Evolutionary conservation across 441 rosid species (phyloP), one percentile per base, ranked within the genome.

Genomic region (Arabidopsis lyrata): DNA sequence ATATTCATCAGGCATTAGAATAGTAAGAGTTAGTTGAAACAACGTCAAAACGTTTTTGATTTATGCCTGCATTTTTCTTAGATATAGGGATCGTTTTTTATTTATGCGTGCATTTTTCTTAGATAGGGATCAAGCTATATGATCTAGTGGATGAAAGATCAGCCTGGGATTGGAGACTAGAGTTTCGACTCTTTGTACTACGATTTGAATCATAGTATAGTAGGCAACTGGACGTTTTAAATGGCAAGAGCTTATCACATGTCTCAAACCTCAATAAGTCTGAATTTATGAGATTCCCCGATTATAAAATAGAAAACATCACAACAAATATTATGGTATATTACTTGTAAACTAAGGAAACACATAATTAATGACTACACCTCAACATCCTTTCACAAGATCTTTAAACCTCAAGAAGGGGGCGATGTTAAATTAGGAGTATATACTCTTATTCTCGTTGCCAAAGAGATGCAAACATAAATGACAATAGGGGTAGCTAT

Each of bases 391-490:
- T 29, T 29, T 29, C 31, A 12, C 55, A 47, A 16, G 7, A 57
- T 57, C 62, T 34, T 55, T 15, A 56, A 34, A 56, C 42, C 62
- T 32, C 62, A 56, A 57, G 62, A 16, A 24, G 6, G 18, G 9
- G 66, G 2, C 12, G 27, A 61, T 1, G 24, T 63, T 32, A 10
- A 5, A 7, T 34, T 12, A 48, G 44, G 22, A 42, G 32, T 31
- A 5, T 24, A 31, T 32, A 42, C 12, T 68, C 16, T 56, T 56
- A 31, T 13, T 36, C n/a, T 57, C 35, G 47, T 44, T 20, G 5
- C 12, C 29, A 32, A 32, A 57, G 56, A 57, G 47, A 45, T 45
- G 73, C 64, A 6, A 31, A 44, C 22, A 44, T 63, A 55, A 42
- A 31, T 44, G 42, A 55, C 6, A 42, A 41, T 36, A 18, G 14